A percentile compares a stretch with the other conserved stretches of the same genome.
phyloP scores from a whole-genome alignment of 1,284 basidiomycete genomes.

The Cerioporus squamosus region DNA sequence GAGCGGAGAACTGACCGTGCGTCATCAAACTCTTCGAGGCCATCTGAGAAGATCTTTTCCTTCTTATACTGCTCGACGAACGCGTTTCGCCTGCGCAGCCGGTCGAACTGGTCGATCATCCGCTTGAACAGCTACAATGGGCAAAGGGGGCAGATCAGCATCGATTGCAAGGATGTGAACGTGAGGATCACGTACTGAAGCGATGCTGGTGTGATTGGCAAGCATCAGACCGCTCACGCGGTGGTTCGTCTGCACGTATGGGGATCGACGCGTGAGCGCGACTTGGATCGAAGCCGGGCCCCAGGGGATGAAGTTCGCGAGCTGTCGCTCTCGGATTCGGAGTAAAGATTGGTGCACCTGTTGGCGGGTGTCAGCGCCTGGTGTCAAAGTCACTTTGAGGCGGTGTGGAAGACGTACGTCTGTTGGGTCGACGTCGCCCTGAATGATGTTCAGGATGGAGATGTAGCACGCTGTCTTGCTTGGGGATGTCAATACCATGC shows the following conservation, averaged over 20 bases:
- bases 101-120: constrained; percentile 96
- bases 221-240: constrained; percentile 98
- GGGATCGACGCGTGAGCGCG: constrained; percentile 90
- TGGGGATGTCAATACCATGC: constrained; percentile 95
- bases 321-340: constrained; percentile 93
- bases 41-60: constrained; percentile 92
- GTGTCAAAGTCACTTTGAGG: neutral
- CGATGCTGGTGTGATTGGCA: constrained; percentile 98
- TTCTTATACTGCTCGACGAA: constrained; percentile 99
- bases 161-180: neutral
- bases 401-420: constrained; percentile 63
- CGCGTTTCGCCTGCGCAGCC: constrained; percentile 87
- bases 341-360: constrained; percentile 97
- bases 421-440: constrained; percentile 97
- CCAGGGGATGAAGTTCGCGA: constrained; percentile 99
- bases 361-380: neutral
- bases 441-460: constrained; percentile 98
- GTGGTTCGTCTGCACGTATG: constrained; percentile 87
- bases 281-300: constrained; percentile 99
- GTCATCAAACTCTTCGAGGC: constrained; percentile 94
- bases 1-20: constrained; percentile 62
- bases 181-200: constrained; percentile 69
- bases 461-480: constrained; percentile 96
- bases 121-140: constrained; percentile 84
- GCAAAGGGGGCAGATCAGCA: no score